These are phyloP conservation scores for Pythium phragmiticola DNA, from an alignment of 352 stramenopile species.

Conservation along the genomic window DNA sequence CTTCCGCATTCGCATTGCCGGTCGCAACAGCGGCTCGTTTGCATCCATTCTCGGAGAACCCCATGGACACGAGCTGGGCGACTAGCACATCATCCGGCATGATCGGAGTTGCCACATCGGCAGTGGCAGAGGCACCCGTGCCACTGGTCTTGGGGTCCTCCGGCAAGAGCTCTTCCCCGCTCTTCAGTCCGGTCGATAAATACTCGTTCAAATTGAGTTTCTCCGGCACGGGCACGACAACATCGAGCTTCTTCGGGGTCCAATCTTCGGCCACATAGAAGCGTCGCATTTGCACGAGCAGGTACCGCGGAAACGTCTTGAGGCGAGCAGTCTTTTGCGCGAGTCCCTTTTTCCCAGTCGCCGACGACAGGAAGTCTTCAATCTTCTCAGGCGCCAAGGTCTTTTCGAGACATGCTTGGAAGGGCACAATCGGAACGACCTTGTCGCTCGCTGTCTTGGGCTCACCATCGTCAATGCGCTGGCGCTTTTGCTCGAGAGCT, in stretches of 20 bases:
- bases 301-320: constrained; percentile 94
- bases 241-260: constrained; percentile 97
- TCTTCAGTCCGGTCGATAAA: constrained; percentile 80
- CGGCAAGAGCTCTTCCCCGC: constrained; percentile 87
- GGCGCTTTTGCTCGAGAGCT: constrained; percentile 81
- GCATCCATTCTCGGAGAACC: constrained; percentile 97
- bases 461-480: constrained; percentile 72
- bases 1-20: constrained; percentile 89
- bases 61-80: constrained; percentile 96
- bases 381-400: constrained; percentile 91
- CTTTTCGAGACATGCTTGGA: constrained; percentile 93
- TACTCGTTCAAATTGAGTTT: constrained; percentile 81
- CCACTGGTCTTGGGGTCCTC: constrained; percentile 38
- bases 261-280: constrained; percentile 97
- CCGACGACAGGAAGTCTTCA: constrained; percentile 86
- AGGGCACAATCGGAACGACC: constrained; percentile 90
- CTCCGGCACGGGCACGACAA: constrained; percentile 95
- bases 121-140: neutral
- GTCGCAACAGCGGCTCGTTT: constrained; percentile 94
- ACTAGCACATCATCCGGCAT: constrained; percentile 91
- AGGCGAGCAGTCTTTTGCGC: constrained; percentile 88
- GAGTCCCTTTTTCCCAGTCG: constrained; percentile 72
- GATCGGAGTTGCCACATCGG: constrained; percentile 30
- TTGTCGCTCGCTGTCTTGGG: constrained; percentile 63
- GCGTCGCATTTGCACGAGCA: constrained; percentile 95